Evolutionary conservation across 176 grass and related monocot species (phyloP).

Genomic region (Cenchrus fungigraminus): DNA sequence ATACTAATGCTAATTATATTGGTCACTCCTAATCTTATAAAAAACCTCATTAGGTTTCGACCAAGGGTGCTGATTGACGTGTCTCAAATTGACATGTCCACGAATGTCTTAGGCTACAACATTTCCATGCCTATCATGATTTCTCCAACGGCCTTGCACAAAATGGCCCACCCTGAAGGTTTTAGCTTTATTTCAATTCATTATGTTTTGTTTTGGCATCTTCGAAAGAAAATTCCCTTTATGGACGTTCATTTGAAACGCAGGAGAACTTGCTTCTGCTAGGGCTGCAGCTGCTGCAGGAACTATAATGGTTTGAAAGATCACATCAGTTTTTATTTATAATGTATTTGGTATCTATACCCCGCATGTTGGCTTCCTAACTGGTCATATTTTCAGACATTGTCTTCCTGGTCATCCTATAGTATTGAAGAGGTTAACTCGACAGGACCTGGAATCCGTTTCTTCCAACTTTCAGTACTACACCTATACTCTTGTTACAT

Average conservation of each 20-base stretch:
- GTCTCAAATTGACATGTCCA: conserved; percentile 64
- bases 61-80: conserved; percentile 83
- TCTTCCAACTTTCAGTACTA: conserved; percentile 92
- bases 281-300: conserved; percentile 73
- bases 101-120: conserved; percentile 68
- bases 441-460: conserved; percentile 70
- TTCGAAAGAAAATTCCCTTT: not conserved
- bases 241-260: conserved; percentile 15
- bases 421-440: conserved; percentile 89
- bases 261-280: conserved; percentile 91
- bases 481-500: not conserved
- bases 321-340: not conserved
- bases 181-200: not conserved
- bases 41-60: conserved; percentile 59
- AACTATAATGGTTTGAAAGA: conserved; percentile 80
- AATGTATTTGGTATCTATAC: not conserved
- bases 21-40: not conserved
- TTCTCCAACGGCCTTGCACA: conserved; percentile 85
- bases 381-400: conserved; percentile 52
- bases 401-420: conserved; percentile 84
- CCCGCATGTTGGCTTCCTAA: not conserved
- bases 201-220: not conserved
- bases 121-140: conserved; percentile 97
- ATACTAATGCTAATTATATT: no score
- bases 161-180: conserved; percentile 95